These are phyloP conservation scores for Penicillium sp. DNA, from an alignment of 2,329 filamentous ascomycete species.

Conservation along the genomic window DNA sequence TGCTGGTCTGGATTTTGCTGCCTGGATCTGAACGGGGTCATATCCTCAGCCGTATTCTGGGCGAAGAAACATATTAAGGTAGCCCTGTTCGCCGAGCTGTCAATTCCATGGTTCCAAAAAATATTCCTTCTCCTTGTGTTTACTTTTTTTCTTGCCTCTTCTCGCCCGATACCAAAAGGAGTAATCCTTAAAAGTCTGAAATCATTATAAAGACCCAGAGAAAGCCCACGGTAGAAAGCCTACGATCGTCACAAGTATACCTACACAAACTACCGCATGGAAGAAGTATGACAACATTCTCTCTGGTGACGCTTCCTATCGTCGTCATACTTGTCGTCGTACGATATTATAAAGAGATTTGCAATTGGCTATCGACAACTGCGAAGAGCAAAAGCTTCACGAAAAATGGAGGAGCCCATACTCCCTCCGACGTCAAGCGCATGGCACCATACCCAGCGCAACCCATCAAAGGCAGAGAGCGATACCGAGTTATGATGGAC, in stretches of 20 bases:
- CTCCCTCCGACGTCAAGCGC: constrained; percentile 31
- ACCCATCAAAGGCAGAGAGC: constrained; percentile 41
- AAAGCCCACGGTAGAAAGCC: background rate
- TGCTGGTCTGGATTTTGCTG: constrained; percentile 12
- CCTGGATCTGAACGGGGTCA: constrained; percentile 15
- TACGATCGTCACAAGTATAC: background rate
- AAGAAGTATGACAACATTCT: constrained; percentile 37
- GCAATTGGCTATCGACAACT: constrained; percentile 10
- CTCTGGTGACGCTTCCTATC: constrained; percentile 32
- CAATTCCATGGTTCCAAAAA: constrained; percentile 3
- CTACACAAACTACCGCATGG: constrained; percentile 15
- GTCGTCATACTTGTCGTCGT: constrained; percentile 32
- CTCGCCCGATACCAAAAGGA: background rate
- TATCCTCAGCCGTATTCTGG: constrained; percentile 11
- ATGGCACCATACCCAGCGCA: constrained; percentile 41
- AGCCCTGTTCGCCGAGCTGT: constrained; percentile 2
- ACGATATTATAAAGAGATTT: constrained; percentile 26
- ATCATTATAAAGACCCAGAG: background rate
- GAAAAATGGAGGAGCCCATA: constrained; percentile 13
- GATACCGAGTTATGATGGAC: constrained; percentile 51
- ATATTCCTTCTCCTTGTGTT: background rate
- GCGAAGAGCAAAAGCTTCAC: background rate
- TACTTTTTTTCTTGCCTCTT: background rate
- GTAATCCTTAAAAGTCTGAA: background rate
- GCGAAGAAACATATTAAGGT: constrained; percentile 20